Percentiles rank a stretch among this genome's conserved stretches.
Conservation (phyloP, 768 basidiomycete genomes). For the Agaricus blazei region DNA sequence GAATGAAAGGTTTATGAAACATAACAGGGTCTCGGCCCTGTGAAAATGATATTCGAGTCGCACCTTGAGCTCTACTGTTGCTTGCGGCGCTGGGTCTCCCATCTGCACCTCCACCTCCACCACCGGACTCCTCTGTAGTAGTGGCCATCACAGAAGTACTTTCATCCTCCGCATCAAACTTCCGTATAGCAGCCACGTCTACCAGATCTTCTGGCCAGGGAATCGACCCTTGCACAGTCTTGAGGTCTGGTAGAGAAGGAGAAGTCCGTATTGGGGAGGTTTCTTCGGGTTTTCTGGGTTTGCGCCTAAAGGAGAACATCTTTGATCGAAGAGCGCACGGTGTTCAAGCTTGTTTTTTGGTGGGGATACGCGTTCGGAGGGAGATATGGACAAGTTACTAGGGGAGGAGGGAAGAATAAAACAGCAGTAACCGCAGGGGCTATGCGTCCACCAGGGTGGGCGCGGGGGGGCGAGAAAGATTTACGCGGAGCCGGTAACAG, state of each 20-base stretch:
- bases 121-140: neutral
- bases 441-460: too few species aligned
- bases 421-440: too few species aligned
- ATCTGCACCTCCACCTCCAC: neutral
- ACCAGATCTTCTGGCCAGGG: conserved; percentile 85
- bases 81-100: conserved; percentile 16
- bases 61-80: conserved; percentile 48
- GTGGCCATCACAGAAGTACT: neutral
- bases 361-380: too few species aligned
- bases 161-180: conserved; percentile 17
- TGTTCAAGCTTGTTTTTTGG: too few species aligned
- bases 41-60: conserved; percentile 61
- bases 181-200: conserved; percentile 61
- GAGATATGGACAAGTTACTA: too few species aligned
- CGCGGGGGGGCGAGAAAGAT: too few species aligned
- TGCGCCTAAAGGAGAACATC: conserved; percentile 79
- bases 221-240: conserved; percentile 50
- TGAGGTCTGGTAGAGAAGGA: conserved; percentile 76
- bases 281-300: conserved; percentile 48
- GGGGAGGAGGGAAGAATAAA: too few species aligned
- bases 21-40: conserved; percentile 43
- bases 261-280: conserved; percentile 57
- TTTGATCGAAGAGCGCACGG: neutral
- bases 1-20: conserved; percentile 78
- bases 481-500: too few species aligned